Conservation (phyloP, 108 stramenopile species). For the Nitzschia sp. region DNA sequence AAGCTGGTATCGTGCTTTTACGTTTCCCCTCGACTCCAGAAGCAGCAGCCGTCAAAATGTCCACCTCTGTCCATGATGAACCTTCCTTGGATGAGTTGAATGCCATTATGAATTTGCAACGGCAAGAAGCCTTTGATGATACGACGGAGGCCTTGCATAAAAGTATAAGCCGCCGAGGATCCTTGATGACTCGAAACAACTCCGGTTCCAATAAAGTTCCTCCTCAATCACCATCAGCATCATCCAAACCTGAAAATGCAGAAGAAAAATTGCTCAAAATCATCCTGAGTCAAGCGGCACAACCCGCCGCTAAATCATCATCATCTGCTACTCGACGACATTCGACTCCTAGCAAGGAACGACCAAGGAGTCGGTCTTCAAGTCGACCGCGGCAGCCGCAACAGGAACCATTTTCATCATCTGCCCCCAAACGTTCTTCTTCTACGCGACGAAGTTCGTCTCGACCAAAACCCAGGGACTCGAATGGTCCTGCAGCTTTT, state of each 20-base stretch:
- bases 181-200: neutral
- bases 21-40: neutral
- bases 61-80: too few species aligned
- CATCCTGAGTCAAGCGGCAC: constrained; percentile 14
- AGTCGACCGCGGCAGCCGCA: neutral
- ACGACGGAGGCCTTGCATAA: constrained; percentile 9
- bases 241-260: neutral
- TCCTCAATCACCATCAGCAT: neutral
- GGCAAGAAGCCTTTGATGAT: constrained; percentile 29
- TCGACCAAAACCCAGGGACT: neutral
- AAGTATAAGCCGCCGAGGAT: constrained; percentile 3
- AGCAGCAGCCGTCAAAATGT: neutral
- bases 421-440: constrained; percentile 4
- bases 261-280: constrained; percentile 31
- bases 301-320: neutral
- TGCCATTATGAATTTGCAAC: constrained; percentile 31
- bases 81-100: constrained; percentile 24
- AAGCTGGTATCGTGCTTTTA: too few species aligned
- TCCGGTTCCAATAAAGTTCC: neutral
- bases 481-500: neutral
- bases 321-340: neutral
- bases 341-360: neutral
- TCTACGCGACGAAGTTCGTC: neutral
- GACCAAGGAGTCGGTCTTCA: neutral
- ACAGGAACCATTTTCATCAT: neutral